Conservation (phyloP, 106 monocot genomes). For the Gastrodia elata region DNA sequence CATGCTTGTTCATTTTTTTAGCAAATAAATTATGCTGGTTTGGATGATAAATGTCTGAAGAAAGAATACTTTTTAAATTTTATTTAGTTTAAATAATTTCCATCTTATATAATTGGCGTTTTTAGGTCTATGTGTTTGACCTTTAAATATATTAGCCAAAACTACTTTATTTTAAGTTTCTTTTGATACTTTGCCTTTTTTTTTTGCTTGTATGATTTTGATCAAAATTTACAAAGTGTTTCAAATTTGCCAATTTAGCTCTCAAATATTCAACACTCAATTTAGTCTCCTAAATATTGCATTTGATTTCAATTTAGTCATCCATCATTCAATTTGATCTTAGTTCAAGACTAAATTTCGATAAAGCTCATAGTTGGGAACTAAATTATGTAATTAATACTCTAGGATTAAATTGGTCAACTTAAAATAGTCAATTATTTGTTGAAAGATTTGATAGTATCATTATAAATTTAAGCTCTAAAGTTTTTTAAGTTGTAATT, state of each 20-base stretch:
- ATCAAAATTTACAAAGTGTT: too few relatives aligned
- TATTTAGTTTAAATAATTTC: not conserved
- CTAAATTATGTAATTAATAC: too few relatives aligned
- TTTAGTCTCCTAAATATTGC: too few relatives aligned
- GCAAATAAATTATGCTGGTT: not conserved
- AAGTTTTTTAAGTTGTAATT: slow-evolving; percentile 1
- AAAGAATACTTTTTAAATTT: not conserved
- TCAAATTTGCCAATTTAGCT: too few relatives aligned
- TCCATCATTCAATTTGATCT: too few relatives aligned
- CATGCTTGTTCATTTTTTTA: not conserved
- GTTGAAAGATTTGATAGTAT: too few relatives aligned
- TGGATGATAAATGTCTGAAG: not conserved
- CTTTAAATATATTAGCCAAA: not conserved
- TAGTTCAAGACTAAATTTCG: too few relatives aligned
- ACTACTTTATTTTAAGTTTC: not conserved
- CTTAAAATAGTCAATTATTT: too few relatives aligned
- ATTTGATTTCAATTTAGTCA: too few relatives aligned
- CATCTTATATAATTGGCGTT: not conserved
- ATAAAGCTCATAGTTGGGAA: too few relatives aligned
- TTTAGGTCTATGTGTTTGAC: not conserved
- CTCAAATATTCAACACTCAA: too few relatives aligned
- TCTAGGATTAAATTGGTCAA: too few relatives aligned
- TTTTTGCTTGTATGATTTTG: not conserved
- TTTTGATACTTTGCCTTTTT: not conserved
- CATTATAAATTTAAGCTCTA: not conserved